A percentile compares a stretch with the other conserved stretches of the same genome.
Conservation (phyloP, 495 filamentous ascomycete genomes). For the Durotheca rogersii region DNA sequence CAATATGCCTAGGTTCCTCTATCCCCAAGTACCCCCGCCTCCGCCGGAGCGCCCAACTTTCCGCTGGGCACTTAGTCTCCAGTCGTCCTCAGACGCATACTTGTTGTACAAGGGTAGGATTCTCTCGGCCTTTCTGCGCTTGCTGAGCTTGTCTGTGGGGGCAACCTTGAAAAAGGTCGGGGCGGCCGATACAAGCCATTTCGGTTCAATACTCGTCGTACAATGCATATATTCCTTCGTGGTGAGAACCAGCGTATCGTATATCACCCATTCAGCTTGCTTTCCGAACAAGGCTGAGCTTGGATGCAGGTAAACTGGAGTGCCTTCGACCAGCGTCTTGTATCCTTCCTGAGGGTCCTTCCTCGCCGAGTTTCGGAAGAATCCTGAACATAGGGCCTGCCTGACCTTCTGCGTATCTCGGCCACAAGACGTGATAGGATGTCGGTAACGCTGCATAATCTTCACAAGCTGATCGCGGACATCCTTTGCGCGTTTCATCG, state of each 20-base stretch:
- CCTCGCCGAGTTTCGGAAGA: slow-evolving; percentile 92
- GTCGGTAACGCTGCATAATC: slow-evolving; percentile 88
- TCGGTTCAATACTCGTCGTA: slow-evolving; percentile 89
- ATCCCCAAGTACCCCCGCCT: slow-evolving; percentile 92
- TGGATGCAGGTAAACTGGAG: slow-evolving; percentile 92
- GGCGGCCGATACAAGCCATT: slow-evolving; percentile 86
- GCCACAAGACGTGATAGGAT: slow-evolving; percentile 78
- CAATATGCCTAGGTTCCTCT: slow-evolving; percentile 6
- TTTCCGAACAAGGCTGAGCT: slow-evolving; percentile 90
- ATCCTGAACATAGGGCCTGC: slow-evolving; percentile 88
- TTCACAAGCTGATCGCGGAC: slow-evolving; percentile 87
- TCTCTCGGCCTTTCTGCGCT: slow-evolving; percentile 89
- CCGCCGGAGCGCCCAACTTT: slow-evolving; percentile 86
- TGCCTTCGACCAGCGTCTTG: slow-evolving; percentile 93
- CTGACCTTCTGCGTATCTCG: slow-evolving; percentile 83
- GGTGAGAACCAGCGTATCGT: slow-evolving; percentile 83
- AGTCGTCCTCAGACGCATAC: slow-evolving; percentile 83
- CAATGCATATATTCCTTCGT: slow-evolving; percentile 98
- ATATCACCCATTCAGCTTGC: slow-evolving; percentile 92
- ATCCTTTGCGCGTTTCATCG: slow-evolving; percentile 85
- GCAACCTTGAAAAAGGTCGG: slow-evolving; percentile 99
- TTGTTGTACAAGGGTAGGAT: slow-evolving; percentile 94
- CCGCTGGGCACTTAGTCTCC: slow-evolving; percentile 87
- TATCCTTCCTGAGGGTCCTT: slow-evolving; percentile 97
- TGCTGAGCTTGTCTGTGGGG: slow-evolving; percentile 80